phyloP scores from a whole-genome alignment of 495 filamentous ascomycete species.

The Aspergillus sclerotioniger region DNA sequence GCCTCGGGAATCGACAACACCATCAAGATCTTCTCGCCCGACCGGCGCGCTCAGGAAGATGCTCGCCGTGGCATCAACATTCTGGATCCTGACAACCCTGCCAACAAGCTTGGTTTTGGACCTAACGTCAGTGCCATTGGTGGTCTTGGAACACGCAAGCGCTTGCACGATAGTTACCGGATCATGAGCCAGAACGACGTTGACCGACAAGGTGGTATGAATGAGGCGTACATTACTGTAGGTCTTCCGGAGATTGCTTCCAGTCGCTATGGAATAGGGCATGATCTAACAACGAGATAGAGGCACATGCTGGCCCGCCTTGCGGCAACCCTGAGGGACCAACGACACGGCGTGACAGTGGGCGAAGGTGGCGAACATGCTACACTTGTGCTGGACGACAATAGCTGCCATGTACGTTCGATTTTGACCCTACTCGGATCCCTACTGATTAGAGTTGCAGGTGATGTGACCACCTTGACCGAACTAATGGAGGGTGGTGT shows the following conservation, averaged over 20 bases:
- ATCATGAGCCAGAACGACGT: conserved; percentile 67
- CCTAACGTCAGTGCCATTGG: conserved; percentile 20
- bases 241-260: conserved; percentile 22
- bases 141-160: conserved; percentile 55
- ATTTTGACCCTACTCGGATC: background rate
- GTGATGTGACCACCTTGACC: conserved; percentile 10
- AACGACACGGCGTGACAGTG: conserved; percentile 21
- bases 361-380: conserved; percentile 18
- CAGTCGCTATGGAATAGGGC: background rate
- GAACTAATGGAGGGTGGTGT: background rate
- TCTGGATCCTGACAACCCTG: conserved; percentile 39
- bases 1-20: conserved; percentile 73
- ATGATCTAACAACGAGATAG: conserved; percentile 28
- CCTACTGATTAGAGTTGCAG: conserved; percentile 8
- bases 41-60: conserved; percentile 56
- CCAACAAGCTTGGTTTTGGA: conserved; percentile 31
- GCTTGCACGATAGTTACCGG: conserved; percentile 59
- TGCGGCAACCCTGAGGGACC: conserved; percentile 44
- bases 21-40: conserved; percentile 73
- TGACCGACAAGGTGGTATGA: conserved; percentile 58
- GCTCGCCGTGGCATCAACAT: conserved; percentile 58
- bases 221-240: conserved; percentile 64
- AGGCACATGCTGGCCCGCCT: conserved; percentile 60
- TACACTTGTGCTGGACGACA: conserved; percentile 31
- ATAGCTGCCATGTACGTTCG: conserved; percentile 30